phyloP scores from a whole-genome alignment of 768 basidiomycete species.

The Phylloporus sp. region DNA sequence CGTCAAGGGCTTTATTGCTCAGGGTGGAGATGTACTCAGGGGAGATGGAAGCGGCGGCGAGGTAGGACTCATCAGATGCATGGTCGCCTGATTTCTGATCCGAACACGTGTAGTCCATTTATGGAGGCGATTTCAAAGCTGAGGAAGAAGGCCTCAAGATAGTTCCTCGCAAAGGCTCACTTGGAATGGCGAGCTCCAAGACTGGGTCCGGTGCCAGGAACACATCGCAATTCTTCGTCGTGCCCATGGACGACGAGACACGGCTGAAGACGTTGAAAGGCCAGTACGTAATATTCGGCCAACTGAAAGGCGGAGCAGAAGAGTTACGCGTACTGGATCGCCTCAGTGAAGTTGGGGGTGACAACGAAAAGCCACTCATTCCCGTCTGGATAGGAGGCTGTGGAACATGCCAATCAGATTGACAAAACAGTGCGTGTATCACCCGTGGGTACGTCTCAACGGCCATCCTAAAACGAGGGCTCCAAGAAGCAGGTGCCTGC shows the following conservation, averaged over 20 bases:
- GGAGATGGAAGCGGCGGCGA: slow-evolving; percentile 52
- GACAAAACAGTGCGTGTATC: slow-evolving; percentile 1
- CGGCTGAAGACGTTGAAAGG: slow-evolving; percentile 44
- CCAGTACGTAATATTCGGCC: slow-evolving; percentile 45
- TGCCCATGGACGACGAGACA: slow-evolving; percentile 38
- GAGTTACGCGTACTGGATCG: slow-evolving; percentile 32
- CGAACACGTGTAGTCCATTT: slow-evolving; percentile 34
- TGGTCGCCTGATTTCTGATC: slow-evolving; percentile 4
- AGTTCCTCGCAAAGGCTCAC: slow-evolving; percentile 37
- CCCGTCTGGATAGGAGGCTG: slow-evolving; percentile 44
- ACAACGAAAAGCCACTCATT: slow-evolving; percentile 32
- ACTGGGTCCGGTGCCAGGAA: slow-evolving; percentile 41
- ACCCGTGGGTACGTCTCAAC: background rate
- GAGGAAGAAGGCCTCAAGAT: slow-evolving; percentile 47
- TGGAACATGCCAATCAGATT: slow-evolving; percentile 20
- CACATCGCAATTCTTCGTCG: slow-evolving; percentile 48
- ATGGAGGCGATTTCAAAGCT: slow-evolving; percentile 46
- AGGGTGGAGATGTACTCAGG: slow-evolving; percentile 51
- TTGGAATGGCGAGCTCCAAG: slow-evolving; percentile 49
- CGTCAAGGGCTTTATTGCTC: slow-evolving; percentile 45
- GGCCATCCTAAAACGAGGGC: background rate
- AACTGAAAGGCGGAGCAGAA: slow-evolving; percentile 30
- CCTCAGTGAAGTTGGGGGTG: slow-evolving; percentile 31
- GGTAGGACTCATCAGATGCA: slow-evolving; percentile 29
- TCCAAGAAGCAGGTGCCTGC: background rate